These are phyloP conservation scores for Agaricus blazei DNA, from an alignment of 768 basidiomycete species.

Conservation along the genomic window DNA sequence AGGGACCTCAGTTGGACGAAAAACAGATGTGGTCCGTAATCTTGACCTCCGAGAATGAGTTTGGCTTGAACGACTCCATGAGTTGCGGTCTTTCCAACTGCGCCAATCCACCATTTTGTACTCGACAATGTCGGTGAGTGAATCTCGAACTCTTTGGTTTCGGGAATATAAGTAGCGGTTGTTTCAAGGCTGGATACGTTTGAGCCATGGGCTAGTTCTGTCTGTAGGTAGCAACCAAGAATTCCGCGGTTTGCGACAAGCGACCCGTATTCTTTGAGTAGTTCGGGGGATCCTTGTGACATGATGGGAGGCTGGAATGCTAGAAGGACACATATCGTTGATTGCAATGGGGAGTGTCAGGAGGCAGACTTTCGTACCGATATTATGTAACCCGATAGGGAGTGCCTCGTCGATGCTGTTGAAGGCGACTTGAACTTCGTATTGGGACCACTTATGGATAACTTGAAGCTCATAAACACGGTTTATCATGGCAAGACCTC, in stretches of 20 bases:
- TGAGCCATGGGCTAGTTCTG: slow-evolving; percentile 75
- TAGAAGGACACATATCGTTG: slow-evolving; percentile 13
- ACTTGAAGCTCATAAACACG: slow-evolving; percentile 57
- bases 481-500: slow-evolving; percentile 48
- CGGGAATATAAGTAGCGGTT: slow-evolving; percentile 68
- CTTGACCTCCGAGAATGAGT: slow-evolving; percentile 54
- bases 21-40: slow-evolving; percentile 72
- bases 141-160: slow-evolving; percentile 65
- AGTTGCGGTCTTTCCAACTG: slow-evolving; percentile 64
- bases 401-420: slow-evolving; percentile 45
- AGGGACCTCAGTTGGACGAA: slow-evolving; percentile 63
- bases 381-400: slow-evolving; percentile 35
- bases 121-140: slow-evolving; percentile 72
- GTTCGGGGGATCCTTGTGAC: slow-evolving; percentile 51
- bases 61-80: slow-evolving; percentile 77
- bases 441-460: slow-evolving; percentile 44
- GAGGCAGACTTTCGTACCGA: slow-evolving; percentile 25
- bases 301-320: slow-evolving; percentile 67
- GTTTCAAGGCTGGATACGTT: slow-evolving; percentile 69
- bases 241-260: slow-evolving; percentile 53
- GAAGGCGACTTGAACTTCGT: slow-evolving; percentile 43
- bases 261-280: slow-evolving; percentile 46
- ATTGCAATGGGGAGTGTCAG: slow-evolving; percentile 10
- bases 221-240: slow-evolving; percentile 71
- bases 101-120: slow-evolving; percentile 83